Evolutionary conservation across 108 stramenopile species (phyloP), one percentile per base, ranked within the genome.

Genomic region (Skeletonema grethae): DNA sequence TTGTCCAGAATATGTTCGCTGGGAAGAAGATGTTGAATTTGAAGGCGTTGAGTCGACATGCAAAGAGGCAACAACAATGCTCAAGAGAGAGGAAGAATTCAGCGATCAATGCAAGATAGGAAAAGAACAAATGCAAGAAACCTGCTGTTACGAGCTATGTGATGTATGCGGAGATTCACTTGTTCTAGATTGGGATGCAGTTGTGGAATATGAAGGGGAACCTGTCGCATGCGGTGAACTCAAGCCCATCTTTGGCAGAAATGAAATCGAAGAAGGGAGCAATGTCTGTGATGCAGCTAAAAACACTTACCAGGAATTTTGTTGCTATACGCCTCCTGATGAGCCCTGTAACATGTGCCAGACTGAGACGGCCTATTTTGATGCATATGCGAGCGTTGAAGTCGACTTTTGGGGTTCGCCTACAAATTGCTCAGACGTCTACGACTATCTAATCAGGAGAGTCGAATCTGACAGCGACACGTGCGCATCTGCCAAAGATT

Each of bases 71-170:
- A 30, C 72, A 57, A 62, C 59, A 30, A 41, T 74, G 61, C 30
- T 81, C 18, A 81, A 63, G 22, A 70, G 80, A 39, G 67, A 74
- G 30, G 80, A 81, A 66, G 59, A 74, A 60, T 45, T 61, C 9
- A 65, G 69, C 50, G 73, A 70, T n/a, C 69, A 30, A 38, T 81
- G 80, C 50, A 61, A 50, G 8, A 28, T 46, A 11, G 45, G 69
- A 61, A 73, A 55, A 18, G 30, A 81, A 73, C 46, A 57, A 22
- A 35, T 75, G 31, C 61, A 48, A 39, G 25, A 63, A 30, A 55
- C 69, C 30, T 81, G 80, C 63, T 81, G 80, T 48, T 81, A 81
- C 38, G 73, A 81, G 16, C 34, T 81, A 41, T 81, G 80, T 58
- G 65, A 81, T 35, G 57, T 81, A 24, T 81, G 80, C 61, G 80